A percentile compares a stretch with the other conserved stretches of the same genome.
phyloP scores from a whole-genome alignment of 192 early-diverging fungal genomes.

The Linnemannia exigua region DNA sequence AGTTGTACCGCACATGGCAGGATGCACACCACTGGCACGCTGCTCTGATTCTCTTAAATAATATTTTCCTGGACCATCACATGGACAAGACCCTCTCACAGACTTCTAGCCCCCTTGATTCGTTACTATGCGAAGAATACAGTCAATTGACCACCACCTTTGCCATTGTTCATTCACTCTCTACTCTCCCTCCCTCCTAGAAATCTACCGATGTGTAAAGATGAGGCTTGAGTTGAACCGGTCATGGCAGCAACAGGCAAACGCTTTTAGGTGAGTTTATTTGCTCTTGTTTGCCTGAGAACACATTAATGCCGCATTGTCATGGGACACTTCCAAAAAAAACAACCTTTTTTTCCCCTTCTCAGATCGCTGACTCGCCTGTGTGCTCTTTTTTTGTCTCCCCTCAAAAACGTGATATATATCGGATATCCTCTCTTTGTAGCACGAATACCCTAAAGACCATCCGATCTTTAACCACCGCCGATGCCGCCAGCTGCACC shows the following conservation, averaged over 20 bases:
- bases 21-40: not conserved
- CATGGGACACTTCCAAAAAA: not conserved
- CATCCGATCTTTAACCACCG: conserved; percentile 63
- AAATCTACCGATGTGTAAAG: conserved; percentile 95
- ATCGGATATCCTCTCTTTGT: not conserved
- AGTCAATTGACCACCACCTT: conserved; percentile 1
- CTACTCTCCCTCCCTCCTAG: too few species aligned
- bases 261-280: conserved; percentile 70
- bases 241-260: conserved; percentile 74
- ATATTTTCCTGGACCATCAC: not conserved
- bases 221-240: conserved; percentile 87
- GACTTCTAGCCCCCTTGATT: not conserved
- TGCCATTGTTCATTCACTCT: not conserved
- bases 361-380: not conserved
- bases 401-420: not conserved
- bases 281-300: conserved; percentile 12
- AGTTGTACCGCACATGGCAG: not conserved
- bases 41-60: not conserved
- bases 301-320: not conserved
- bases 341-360: conserved; percentile 9
- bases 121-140: not conserved
- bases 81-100: not conserved
- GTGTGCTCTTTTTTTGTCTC: not conserved
- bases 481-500: conserved; percentile 56
- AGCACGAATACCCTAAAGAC: conserved; percentile 62